Base-by-base conservation (phyloP, 2,329 filamentous ascomycete species). In the Cryphonectria nitschkei region DNA sequence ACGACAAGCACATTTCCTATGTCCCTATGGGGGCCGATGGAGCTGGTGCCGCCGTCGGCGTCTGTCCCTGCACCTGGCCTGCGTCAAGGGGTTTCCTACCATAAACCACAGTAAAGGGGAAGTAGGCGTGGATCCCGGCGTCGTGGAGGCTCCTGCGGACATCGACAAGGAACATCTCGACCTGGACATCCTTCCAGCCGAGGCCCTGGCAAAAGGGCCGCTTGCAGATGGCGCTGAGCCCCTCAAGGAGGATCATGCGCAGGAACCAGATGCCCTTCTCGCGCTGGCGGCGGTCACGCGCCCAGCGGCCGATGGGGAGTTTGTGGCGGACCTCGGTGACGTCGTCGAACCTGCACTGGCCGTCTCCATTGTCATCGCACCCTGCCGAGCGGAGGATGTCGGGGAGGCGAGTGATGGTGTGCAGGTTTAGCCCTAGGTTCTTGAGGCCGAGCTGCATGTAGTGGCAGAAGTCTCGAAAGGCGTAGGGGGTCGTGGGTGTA, bases 301-400 rank as follows among this genome's bases (percentile, higher is more conserved):
- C 81, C 86, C 86, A 87, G 3, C 81, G 77, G 22, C 86, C 86
- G 1, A 86, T 75, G 4, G 86, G 85, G 9, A 81, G 82, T 74
- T 86, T 86, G 74, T 81, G 80, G 32, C 69, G 71, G n/a, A 70
- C 72, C 43, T 71, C 70, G 4, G 74, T 74, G 39, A 86, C 74
- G 29, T 78, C 75, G 50, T 77, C 75, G 39, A 64, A 64, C 9
- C 34, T 22, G 58, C 29, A 32, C 19, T 39, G 74, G 26, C 78
- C 75, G 43, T 77, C 75, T 76, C 86, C 87, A 6, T 85, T 85
- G 8, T 82, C 80, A 2, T 75, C 76, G 2, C 46, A 50, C 19
- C 46, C 46, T 50, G 46, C 46, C 22, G 46, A 50, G 46, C 70
- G 56, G 41, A 86, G 77, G 70, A 82, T 80, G 4, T 75, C 74